Percentiles rank a stretch among this genome's conserved stretches.
These are phyloP conservation scores for Eucalyptus tenuipes DNA, from an alignment of 345 rosid species.

Conservation along the genomic window DNA sequence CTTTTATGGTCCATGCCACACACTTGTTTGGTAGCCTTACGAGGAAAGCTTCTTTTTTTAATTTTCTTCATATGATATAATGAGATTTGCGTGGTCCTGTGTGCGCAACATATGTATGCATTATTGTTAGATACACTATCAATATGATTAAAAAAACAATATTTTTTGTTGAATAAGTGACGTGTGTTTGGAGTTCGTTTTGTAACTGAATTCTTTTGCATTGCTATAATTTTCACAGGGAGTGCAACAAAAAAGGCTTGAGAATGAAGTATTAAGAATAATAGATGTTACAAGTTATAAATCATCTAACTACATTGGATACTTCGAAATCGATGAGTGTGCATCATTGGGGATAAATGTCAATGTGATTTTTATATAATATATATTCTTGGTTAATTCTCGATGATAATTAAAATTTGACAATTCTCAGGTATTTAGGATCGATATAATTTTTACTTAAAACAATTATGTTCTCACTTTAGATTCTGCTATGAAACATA, in stretches of 20 bases:
- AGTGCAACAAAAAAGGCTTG: background rate
- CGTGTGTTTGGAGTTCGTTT: background rate
- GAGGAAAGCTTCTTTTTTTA: background rate
- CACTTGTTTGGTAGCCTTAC: background rate
- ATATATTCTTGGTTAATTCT: background rate
- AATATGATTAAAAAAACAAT: background rate
- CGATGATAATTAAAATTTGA: background rate
- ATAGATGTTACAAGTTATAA: background rate
- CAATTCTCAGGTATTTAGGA: background rate
- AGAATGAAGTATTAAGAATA: background rate
- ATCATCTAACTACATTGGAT: background rate
- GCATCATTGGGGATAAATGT: background rate
- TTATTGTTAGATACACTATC: background rate
- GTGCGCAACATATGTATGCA: background rate
- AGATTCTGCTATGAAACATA: background rate
- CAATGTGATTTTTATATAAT: background rate
- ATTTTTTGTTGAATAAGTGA: background rate
- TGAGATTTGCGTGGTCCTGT: background rate
- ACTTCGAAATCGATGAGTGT: background rate
- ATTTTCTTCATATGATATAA: background rate
- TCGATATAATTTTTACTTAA: fast-evolving
- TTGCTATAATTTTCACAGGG: background rate
- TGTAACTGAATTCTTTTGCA: background rate
- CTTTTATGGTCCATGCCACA: background rate
- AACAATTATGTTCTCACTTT: background rate